phyloP scores from a whole-genome alignment of 352 stramenopile species.

The Plasmopara halstedii region DNA sequence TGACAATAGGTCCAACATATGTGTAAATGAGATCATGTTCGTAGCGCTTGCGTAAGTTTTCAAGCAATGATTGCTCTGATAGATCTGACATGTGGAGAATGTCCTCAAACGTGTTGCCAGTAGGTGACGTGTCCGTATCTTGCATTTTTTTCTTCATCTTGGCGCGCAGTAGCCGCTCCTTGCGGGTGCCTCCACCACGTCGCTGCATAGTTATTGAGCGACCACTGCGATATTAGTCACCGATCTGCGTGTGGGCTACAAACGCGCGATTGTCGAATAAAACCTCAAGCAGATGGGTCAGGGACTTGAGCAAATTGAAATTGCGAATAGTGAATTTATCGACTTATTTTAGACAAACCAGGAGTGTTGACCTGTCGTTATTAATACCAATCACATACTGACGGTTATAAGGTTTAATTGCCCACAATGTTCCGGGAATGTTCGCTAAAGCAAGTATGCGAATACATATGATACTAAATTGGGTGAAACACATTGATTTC shows the following conservation, averaged over 20 bases:
- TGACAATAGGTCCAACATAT: slow-evolving; percentile 86
- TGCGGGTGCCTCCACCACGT: slow-evolving; percentile 50
- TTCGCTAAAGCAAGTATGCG: no score
- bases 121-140: slow-evolving; percentile 43
- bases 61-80: slow-evolving; percentile 84
- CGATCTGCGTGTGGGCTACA: slow-evolving; percentile 18
- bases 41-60: slow-evolving; percentile 86
- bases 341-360: no score
- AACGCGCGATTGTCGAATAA: slow-evolving; percentile 2
- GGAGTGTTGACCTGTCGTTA: no score
- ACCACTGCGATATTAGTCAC: slow-evolving; percentile 24
- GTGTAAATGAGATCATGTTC: slow-evolving; percentile 92
- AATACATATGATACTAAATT: no score
- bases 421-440: no score
- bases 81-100: slow-evolving; percentile 87
- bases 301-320: no score
- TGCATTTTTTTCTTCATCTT: slow-evolving; percentile 85
- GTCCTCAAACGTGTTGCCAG: slow-evolving; percentile 67
- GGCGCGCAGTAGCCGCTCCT: slow-evolving; percentile 77
- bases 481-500: no score
- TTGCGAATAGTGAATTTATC: no score
- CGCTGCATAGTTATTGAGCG: slow-evolving; percentile 24
- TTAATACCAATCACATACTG: no score
- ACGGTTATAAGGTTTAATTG: no score
- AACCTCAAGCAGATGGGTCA: slow-evolving; percentile 11